Base-by-base conservation (phyloP, 73 alveolate species). In the Tetrahymena borealis region DNA sequence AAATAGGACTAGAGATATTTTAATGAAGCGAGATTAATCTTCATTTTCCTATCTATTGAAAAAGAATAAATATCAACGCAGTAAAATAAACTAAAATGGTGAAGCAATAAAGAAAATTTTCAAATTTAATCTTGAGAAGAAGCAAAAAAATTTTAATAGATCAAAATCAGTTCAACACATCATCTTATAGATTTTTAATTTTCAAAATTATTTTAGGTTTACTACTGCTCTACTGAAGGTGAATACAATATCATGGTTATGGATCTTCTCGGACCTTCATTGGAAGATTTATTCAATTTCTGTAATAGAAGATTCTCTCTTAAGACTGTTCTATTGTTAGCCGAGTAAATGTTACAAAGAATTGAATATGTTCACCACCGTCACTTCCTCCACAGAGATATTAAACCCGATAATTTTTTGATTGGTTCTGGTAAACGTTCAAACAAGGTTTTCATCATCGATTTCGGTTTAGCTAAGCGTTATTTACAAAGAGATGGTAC, bases 391-490 rank as follows among this genome's bases (percentile, higher is more conserved):
- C 99, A 98, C 92, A 94, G 99, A 94, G 99, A 98, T 94, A 98
- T 98, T 42, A 98, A 98, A 94, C 99, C 99, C 11, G 98, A 98
- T 92, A 97, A 98, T 94, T 96, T 98, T 95, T 94, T 98, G 90
- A 98, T 98, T 95, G 99, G 99, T 13, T 77, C 94, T 38, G 99
- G 98, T 10, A 97, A 98, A 93, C 96, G 96, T 90, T 95, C 97
- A 78, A 95, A 95, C 77, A 96, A 91, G 92, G 96, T 98, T 31
- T 97, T 95, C 95, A 96, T 98, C 91, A 97, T 98, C 38, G 99
- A 98, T 94, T 97, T 94, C 91, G 99, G 99, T 3, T 95, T 98
- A 32, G 98, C 99, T 33, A 98, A 98, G 91, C 94, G 97, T 91
- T 98, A 94, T 93, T 94, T 97, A 40, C 95, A 98, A 42, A 97